Percentiles rank a stretch among this genome's conserved stretches.
Evolutionary conservation across 352 stramenopile species (phyloP).

Genomic region (Phytopythium aichiense): DNA sequence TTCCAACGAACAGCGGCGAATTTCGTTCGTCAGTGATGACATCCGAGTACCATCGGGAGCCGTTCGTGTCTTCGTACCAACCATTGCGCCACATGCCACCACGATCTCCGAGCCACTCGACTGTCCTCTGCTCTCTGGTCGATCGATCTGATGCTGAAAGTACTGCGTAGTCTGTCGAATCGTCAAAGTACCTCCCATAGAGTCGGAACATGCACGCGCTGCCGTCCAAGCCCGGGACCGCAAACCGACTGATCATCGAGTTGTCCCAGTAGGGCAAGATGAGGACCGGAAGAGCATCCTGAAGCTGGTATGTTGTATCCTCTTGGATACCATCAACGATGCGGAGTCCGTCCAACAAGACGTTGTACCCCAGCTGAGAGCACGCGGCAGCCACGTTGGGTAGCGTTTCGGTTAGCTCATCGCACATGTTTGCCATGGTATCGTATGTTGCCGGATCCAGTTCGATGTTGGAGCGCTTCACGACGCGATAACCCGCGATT

Average conservation of each 20-base stretch:
- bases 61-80: neutral
- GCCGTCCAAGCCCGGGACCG: conserved; percentile 1
- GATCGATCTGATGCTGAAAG: neutral
- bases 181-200: neutral
- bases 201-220: conserved; percentile 8
- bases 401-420: neutral
- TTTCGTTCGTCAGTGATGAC: neutral
- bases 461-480: neutral
- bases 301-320: neutral
- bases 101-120: neutral
- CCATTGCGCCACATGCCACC: neutral
- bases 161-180: no score
- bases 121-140: neutral
- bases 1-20: neutral
- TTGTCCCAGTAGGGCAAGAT: conserved; percentile 1
- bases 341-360: neutral
- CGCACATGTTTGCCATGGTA: neutral
- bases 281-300: conserved; percentile 3
- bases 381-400: neutral
- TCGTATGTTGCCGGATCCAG: neutral
- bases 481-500: conserved; percentile 3
- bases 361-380: conserved; percentile 6
- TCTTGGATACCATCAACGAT: conserved; percentile 1
- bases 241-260: neutral
- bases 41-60: neutral